These are phyloP conservation scores for Penicillium sp. DNA, from an alignment of 2,329 filamentous ascomycete species.

Conservation along the genomic window DNA sequence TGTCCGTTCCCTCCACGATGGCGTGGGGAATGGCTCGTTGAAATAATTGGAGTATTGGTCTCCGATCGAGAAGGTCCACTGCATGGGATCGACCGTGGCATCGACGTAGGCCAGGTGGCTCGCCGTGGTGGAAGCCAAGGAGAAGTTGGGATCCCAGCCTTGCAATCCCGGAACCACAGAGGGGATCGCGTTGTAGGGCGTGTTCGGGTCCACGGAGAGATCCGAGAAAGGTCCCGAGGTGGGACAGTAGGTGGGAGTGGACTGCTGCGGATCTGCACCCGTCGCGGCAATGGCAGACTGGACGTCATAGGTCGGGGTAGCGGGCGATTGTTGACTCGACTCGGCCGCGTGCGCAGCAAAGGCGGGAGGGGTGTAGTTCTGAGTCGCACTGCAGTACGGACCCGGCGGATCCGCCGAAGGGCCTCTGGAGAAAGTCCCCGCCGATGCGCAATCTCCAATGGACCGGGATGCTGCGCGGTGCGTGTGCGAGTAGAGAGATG, in stretches of 20 bases:
- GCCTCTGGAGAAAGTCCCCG: constrained; percentile 30
- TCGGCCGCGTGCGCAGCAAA: constrained; percentile 17
- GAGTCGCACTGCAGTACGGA: constrained; percentile 19
- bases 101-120: constrained; percentile 32
- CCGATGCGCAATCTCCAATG: constrained; percentile 24
- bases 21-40: constrained; percentile 41
- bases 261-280: constrained; percentile 16
- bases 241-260: constrained; percentile 17
- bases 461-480: constrained; percentile 25
- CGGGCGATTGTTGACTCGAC: constrained; percentile 8
- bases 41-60: constrained; percentile 46
- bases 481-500: constrained; percentile 33
- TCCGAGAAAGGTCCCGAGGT: constrained; percentile 20
- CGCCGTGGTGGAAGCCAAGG: constrained; percentile 32
- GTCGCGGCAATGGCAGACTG: constrained; percentile 12
- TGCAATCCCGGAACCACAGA: constrained; percentile 36
- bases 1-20: constrained; percentile 54
- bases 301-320: constrained; percentile 12
- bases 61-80: constrained; percentile 40
- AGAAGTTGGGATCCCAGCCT: constrained; percentile 39
- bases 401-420: constrained; percentile 29
- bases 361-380: constrained; percentile 19
- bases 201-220: constrained; percentile 31
- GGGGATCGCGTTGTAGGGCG: constrained; percentile 37
- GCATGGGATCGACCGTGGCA: constrained; percentile 34